A percentile compares a stretch with the other conserved stretches of the same genome.
phyloP scores from a whole-genome alignment of 148 eudicot genomes.

The Vaccinium darrowii region DNA sequence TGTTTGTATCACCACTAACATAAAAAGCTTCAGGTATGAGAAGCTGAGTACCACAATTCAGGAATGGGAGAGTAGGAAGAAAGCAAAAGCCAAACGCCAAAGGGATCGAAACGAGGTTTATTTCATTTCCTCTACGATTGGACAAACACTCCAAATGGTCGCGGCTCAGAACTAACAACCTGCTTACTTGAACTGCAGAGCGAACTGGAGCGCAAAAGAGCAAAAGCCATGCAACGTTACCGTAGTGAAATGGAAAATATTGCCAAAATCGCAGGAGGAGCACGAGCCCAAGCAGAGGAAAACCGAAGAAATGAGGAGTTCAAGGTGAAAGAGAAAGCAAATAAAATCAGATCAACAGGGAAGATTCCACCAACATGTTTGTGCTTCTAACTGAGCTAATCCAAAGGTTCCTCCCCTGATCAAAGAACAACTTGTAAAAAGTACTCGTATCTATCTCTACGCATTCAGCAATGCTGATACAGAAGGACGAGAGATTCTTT shows the following conservation, averaged over 20 bases:
- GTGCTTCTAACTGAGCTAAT: slow-evolving; percentile 50
- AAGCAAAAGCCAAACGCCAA: too few species aligned
- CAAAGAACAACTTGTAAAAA: slow-evolving; percentile 7
- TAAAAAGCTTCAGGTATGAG: slow-evolving; percentile 53
- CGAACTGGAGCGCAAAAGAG: slow-evolving; percentile 46
- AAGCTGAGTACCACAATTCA: slow-evolving; percentile 50
- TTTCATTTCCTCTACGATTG: too few species aligned
- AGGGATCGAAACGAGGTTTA: too few species aligned
- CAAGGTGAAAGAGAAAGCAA: slow-evolving; percentile 75
- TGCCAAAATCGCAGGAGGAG: slow-evolving; percentile 66
- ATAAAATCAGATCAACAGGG: slow-evolving; percentile 70
- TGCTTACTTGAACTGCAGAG: slow-evolving; percentile 42
- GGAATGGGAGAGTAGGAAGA: slow-evolving; percentile 52
- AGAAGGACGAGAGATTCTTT: neutral
- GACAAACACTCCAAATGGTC: too few species aligned
- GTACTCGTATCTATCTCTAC: neutral
- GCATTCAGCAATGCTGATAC: neutral
- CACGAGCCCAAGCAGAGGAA: slow-evolving; percentile 67
- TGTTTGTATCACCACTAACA: neutral
- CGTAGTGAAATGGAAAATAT: slow-evolving; percentile 51
- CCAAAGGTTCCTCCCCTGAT: neutral
- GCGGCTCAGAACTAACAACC: slow-evolving; percentile 14
- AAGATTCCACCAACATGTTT: slow-evolving; percentile 61
- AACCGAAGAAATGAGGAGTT: slow-evolving; percentile 63
- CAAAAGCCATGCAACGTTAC: slow-evolving; percentile 48